Evolutionary conservation across 2,329 filamentous ascomycete species (phyloP), one percentile per base, ranked within the genome.

Genomic region (Alternaria conjuncta): DNA sequence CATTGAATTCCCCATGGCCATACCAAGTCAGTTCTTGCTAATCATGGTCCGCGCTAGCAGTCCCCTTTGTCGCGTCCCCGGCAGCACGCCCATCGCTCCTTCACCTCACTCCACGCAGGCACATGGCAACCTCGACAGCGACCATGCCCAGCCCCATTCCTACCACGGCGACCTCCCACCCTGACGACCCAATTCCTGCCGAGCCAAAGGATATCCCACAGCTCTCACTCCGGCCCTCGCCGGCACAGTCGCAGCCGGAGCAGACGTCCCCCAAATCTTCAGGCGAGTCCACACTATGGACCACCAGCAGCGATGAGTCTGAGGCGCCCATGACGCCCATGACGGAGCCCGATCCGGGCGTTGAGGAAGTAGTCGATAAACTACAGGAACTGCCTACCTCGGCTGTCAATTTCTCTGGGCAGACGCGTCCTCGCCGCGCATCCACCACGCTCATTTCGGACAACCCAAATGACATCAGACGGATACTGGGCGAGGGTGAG

Each of bases 401-500:
- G 23, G 70, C 73, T 44, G 67, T 78, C 63, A 73, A 76, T 64
- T 71, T 80, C 75, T 73, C 76, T 61, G 73, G 78, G 63, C 74
- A 82, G 75, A 50, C 69, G 30, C 71, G 71, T 50, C 65, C 78
- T 79, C 86, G 90, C 57, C 89, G 90, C 56, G 91, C 90, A 60
- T 92, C 90, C 5, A 93, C 90, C 8, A 86, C 86, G 13, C 84
- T 93, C 47, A 86, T 89, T 62, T 88, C 87, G 0, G 84, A 87
- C 68, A 87, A 85, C 69, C 84, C 86, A 1, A 83, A 86, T 50
- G 87, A 89, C 74, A 87, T 89, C 72, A 81, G 84, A 70, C 80
- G 84, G 59, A 82, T 90, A 44, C 80, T 90, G 57, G 87, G 87
- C 51, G 84, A 85, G 65, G 84, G 84, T 15, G 82, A 82, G 63